Evolutionary conservation across 345 rosid genomes (phyloP).

Genomic region (Citrus australasica): DNA sequence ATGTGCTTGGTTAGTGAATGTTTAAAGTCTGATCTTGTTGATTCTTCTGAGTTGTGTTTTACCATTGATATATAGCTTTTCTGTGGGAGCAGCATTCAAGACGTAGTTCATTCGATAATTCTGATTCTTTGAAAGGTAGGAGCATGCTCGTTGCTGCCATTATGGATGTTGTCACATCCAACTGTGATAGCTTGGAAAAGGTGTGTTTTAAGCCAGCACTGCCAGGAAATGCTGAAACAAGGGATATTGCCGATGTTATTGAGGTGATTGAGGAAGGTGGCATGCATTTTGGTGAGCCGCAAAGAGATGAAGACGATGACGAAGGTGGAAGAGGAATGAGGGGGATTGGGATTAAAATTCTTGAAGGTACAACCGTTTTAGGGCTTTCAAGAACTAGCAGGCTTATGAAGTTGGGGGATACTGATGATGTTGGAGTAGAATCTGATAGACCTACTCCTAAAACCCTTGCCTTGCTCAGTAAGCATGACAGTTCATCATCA

Average conservation of each 20-base stretch:
- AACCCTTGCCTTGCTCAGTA: conserved; percentile 48
- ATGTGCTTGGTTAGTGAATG: neutral
- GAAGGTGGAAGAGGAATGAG: conserved; percentile 69
- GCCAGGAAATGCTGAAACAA: conserved; percentile 71
- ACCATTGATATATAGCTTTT: conserved; percentile 75
- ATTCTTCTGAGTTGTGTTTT: conserved; percentile 46
- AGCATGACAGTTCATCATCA: conserved; percentile 44
- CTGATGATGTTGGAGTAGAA: conserved; percentile 31
- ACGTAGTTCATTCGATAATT: conserved; percentile 93
- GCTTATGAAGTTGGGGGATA: conserved; percentile 43
- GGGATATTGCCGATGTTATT: conserved; percentile 88
- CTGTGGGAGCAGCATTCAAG: conserved; percentile 95
- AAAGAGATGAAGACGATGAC: conserved; percentile 59
- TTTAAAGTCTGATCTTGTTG: conserved; percentile 14
- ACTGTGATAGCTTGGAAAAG: conserved; percentile 60
- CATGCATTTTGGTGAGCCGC: conserved; percentile 61
- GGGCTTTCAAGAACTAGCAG: conserved; percentile 71
- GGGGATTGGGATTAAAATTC: conserved; percentile 91
- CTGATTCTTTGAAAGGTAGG: conserved; percentile 99
- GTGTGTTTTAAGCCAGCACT: conserved; percentile 52
- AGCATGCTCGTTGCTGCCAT: conserved; percentile 99
- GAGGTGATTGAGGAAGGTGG: conserved; percentile 96
- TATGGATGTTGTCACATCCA: conserved; percentile 95
- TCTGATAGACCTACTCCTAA: conserved; percentile 32
- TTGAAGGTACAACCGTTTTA: conserved; percentile 84